Evolutionary conservation across 768 basidiomycete genomes (phyloP).

Genomic region (Ramaria sp.): DNA sequence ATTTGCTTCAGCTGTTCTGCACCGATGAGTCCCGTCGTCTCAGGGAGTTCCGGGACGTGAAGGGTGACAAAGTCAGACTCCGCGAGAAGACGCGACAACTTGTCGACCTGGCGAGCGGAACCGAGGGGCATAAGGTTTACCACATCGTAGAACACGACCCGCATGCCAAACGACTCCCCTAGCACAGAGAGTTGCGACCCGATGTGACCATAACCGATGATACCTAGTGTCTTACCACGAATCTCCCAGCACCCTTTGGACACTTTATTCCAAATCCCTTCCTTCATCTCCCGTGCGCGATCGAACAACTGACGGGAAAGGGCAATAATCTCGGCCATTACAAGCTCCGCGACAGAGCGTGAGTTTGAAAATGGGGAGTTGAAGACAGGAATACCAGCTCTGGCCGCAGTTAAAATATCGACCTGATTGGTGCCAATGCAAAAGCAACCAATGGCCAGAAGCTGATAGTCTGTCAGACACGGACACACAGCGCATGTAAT

Average conservation of each 20-base stretch:
- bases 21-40: constrained; percentile 92
- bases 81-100: constrained; percentile 58
- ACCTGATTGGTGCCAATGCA: constrained; percentile 99
- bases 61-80: constrained; percentile 90
- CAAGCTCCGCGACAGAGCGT: constrained; percentile 96
- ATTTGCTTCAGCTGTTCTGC: constrained; percentile 68
- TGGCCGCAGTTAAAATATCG: constrained; percentile 72
- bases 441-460: constrained; percentile 95
- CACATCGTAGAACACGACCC: constrained; percentile 91
- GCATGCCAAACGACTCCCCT: constrained; percentile 91
- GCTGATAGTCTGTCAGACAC: constrained; percentile 34
- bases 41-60: constrained; percentile 92
- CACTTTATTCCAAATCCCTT: constrained; percentile 97
- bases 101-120: constrained; percentile 81
- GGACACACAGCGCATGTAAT: not conserved
- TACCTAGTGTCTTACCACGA: constrained; percentile 94
- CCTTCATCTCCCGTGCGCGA: constrained; percentile 76
- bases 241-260: constrained; percentile 98
- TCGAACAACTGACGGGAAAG: constrained; percentile 92
- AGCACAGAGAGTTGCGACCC: constrained; percentile 95
- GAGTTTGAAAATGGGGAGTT: constrained; percentile 99
- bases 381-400: constrained; percentile 92
- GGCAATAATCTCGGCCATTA: constrained; percentile 86
- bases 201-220: constrained; percentile 98
- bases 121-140: constrained; percentile 97